Conservation (phyloP, 805 yeast species). For the Yarrowia divulgata region DNA sequence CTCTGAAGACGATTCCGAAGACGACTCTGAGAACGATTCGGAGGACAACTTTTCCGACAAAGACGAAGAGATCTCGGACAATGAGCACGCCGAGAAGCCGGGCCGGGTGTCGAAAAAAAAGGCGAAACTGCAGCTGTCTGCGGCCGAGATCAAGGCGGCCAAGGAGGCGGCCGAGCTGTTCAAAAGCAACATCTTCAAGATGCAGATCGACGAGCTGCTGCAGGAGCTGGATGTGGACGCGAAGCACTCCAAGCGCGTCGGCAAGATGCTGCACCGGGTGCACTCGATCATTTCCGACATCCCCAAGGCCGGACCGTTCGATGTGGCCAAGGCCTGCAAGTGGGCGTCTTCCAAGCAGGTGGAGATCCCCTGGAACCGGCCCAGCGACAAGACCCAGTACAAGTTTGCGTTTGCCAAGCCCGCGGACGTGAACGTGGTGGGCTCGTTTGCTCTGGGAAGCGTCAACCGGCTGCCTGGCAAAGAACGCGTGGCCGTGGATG, state of each 20-base stretch:
- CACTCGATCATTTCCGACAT: conserved; percentile 71
- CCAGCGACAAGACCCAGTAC: conserved; percentile 67
- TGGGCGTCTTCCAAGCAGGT: conserved; percentile 57
- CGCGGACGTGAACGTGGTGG: conserved; percentile 76
- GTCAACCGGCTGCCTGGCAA: conserved; percentile 64
- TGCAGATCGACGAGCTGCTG: conserved; percentile 90
- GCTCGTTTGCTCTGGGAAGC: conserved; percentile 88
- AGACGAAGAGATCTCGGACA: conserved; percentile 40
- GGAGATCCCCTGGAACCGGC: conserved; percentile 83
- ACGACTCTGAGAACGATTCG: conserved; percentile 4
- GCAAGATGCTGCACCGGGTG: conserved; percentile 75
- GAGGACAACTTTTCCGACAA: conserved; percentile 1
- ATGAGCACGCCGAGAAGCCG: conserved; percentile 38
- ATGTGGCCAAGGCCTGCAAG: conserved; percentile 66
- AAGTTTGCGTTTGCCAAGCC: conserved; percentile 75
- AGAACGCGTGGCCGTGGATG: conserved; percentile 73
- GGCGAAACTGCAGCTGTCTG: conserved; percentile 50
- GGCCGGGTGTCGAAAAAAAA: conserved; percentile 42
- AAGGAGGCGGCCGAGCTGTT: conserved; percentile 93
- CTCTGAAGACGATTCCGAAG: conserved; percentile 26
- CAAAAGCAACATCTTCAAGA: conserved; percentile 92
- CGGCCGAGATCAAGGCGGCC: conserved; percentile 89
- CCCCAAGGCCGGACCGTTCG: conserved; percentile 59
- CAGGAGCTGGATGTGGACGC: conserved; percentile 81
- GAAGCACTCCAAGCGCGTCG: conserved; percentile 67